phyloP scores from a whole-genome alignment of 306 rosid species.

The Malus sylvestris region DNA sequence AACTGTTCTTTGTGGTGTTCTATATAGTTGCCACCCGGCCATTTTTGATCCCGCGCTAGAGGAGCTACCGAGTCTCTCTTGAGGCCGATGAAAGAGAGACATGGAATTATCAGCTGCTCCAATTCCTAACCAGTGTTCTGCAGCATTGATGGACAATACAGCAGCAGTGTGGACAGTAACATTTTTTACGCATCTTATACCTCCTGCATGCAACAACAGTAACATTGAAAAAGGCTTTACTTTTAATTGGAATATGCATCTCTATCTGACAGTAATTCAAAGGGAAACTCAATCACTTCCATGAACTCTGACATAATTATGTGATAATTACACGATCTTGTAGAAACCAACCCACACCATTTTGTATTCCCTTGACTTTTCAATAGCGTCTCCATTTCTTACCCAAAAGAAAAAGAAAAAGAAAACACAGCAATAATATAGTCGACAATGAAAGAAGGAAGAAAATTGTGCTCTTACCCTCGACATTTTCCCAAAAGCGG shows the following conservation, averaged over 20 bases:
- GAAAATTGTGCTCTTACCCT: slow-evolving; percentile 43
- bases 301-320: background rate
- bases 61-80: slow-evolving; percentile 88
- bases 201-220: slow-evolving; percentile 44
- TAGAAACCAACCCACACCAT: background rate
- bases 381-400: no score
- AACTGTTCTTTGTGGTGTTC: slow-evolving; percentile 84
- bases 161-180: slow-evolving; percentile 80
- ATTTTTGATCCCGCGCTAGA: slow-evolving; percentile 69
- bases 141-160: slow-evolving; percentile 82
- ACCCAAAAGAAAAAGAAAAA: no score
- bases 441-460: slow-evolving; percentile 13
- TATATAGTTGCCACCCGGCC: slow-evolving; percentile 96
- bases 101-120: slow-evolving; percentile 98
- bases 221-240: background rate
- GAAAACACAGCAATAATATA: background rate
- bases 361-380: background rate
- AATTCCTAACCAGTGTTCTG: slow-evolving; percentile 97
- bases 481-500: slow-evolving; percentile 96
- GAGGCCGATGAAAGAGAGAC: slow-evolving; percentile 97
- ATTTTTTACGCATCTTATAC: slow-evolving; percentile 80
- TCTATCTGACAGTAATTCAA: background rate
- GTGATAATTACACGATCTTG: background rate
- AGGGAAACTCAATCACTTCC: background rate
- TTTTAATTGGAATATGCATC: background rate